phyloP scores from a whole-genome alignment of 257 asterid species.

The Misopates orontium region DNA sequence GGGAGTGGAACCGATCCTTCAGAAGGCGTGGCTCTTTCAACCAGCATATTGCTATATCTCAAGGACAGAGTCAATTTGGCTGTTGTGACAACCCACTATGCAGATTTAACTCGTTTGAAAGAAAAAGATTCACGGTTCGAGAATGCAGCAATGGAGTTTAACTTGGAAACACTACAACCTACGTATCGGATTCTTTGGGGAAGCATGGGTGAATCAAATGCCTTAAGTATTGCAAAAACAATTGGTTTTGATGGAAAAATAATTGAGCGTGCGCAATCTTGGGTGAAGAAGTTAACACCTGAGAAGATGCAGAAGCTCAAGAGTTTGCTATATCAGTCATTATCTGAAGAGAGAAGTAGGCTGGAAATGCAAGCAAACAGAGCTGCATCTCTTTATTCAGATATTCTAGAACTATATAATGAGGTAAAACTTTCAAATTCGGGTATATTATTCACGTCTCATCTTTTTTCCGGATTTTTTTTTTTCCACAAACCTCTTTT shows the following conservation, averaged over 20 bases:
- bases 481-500: background rate
- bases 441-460: background rate
- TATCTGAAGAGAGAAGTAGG: slow-evolving; percentile 69
- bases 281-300: slow-evolving; percentile 78
- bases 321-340: slow-evolving; percentile 69
- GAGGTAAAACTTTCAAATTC: slow-evolving; percentile 57
- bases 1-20: slow-evolving; percentile 99
- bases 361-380: slow-evolving; percentile 63
- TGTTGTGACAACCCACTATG: slow-evolving; percentile 91
- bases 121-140: slow-evolving; percentile 76
- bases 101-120: slow-evolving; percentile 79
- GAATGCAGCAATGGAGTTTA: slow-evolving; percentile 98
- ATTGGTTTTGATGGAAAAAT: slow-evolving; percentile 72
- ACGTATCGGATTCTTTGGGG: slow-evolving; percentile 93
- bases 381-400: slow-evolving; percentile 66
- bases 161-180: slow-evolving; percentile 74
- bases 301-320: slow-evolving; percentile 80
- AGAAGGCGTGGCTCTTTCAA: slow-evolving; percentile 91
- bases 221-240: slow-evolving; percentile 72
- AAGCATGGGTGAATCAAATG: slow-evolving; percentile 88
- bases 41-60: slow-evolving; percentile 82
- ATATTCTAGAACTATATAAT: slow-evolving; percentile 50
- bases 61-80: slow-evolving; percentile 83
- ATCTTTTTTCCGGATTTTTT: background rate
- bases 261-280: slow-evolving; percentile 62